These are phyloP conservation scores for Fusarium burgessii DNA, from an alignment of 2,329 filamentous ascomycete genomes.

Conservation along the genomic window DNA sequence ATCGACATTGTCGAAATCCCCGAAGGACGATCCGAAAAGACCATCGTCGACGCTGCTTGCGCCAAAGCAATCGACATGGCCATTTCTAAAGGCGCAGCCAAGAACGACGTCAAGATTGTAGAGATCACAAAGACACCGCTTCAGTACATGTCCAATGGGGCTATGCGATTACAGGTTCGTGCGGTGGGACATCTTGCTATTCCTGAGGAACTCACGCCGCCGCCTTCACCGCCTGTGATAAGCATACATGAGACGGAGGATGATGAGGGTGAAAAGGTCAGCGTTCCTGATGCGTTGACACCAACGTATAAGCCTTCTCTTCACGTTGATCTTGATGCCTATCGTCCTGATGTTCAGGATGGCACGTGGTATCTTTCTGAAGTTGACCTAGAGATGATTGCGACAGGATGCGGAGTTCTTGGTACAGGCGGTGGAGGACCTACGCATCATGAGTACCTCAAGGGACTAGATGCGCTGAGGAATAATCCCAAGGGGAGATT, in stretches of 20 bases:
- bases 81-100: slow-evolving; percentile 48
- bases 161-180: slow-evolving; percentile 51
- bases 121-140: slow-evolving; percentile 59
- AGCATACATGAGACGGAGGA: slow-evolving; percentile 32
- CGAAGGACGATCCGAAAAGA: slow-evolving; percentile 53
- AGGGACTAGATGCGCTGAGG: slow-evolving; percentile 54
- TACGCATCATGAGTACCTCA: slow-evolving; percentile 59
- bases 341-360: slow-evolving; percentile 48
- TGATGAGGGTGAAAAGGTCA: slow-evolving; percentile 44
- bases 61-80: slow-evolving; percentile 50
- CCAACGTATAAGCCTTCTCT: slow-evolving; percentile 50
- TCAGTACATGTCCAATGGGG: slow-evolving; percentile 52
- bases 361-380: slow-evolving; percentile 54
- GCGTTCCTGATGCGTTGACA: slow-evolving; percentile 47
- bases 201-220: slow-evolving; percentile 44
- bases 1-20: slow-evolving; percentile 65
- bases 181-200: slow-evolving; percentile 52
- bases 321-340: slow-evolving; percentile 46
- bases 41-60: slow-evolving; percentile 55
- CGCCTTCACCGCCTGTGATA: slow-evolving; percentile 31
- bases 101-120: slow-evolving; percentile 56
- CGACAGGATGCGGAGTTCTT: slow-evolving; percentile 52
- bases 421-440: slow-evolving; percentile 55
- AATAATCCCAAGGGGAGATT: slow-evolving; percentile 52
- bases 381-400: slow-evolving; percentile 52